Conservation (phyloP, 805 yeast genomes). For the Blastobotrys peoriensis region DNA sequence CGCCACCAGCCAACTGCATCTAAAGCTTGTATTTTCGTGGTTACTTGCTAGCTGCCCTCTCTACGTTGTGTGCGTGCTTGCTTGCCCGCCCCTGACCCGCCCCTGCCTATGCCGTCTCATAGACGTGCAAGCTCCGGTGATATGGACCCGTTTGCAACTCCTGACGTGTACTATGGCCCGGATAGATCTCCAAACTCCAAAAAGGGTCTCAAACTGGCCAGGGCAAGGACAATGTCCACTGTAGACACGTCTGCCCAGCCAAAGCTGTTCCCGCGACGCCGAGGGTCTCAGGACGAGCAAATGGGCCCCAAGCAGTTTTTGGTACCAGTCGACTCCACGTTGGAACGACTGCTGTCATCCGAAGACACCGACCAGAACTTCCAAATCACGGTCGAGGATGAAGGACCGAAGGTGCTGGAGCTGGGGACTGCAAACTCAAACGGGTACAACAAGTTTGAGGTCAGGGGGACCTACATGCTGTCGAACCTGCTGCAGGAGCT, state of each 20-base stretch:
- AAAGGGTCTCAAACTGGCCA: conserved; percentile 8
- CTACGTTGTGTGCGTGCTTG: no score
- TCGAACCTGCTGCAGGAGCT: conserved; percentile 83
- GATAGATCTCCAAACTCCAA: conserved; percentile 13
- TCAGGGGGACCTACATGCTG: conserved; percentile 85
- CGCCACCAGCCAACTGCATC: no score
- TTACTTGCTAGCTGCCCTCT: no score
- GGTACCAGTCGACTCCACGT: conserved; percentile 70
- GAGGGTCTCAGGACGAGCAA: conserved; percentile 43
- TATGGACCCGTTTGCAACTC: conserved; percentile 57
- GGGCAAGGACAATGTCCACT: conserved; percentile 8
- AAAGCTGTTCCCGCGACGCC: conserved; percentile 6
- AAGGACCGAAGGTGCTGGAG: conserved; percentile 74
- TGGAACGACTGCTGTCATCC: conserved; percentile 57
- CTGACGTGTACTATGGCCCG: conserved; percentile 64
- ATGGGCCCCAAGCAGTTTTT: conserved; percentile 47
- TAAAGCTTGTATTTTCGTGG: no score
- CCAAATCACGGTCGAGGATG: conserved; percentile 82
- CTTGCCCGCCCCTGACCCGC: no score
- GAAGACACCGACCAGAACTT: conserved; percentile 83
- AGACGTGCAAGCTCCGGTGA: conserved; percentile 9
- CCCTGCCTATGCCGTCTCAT: conserved; percentile 4
- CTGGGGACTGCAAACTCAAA: conserved; percentile 80
- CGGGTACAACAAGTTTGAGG: conserved; percentile 66
- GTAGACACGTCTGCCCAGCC: conserved; percentile 1